Percentiles rank a stretch among this genome's conserved stretches.
These are phyloP conservation scores for Solanum infundibuliforme DNA, from an alignment of 257 asterid genomes.

Conservation along the genomic window DNA sequence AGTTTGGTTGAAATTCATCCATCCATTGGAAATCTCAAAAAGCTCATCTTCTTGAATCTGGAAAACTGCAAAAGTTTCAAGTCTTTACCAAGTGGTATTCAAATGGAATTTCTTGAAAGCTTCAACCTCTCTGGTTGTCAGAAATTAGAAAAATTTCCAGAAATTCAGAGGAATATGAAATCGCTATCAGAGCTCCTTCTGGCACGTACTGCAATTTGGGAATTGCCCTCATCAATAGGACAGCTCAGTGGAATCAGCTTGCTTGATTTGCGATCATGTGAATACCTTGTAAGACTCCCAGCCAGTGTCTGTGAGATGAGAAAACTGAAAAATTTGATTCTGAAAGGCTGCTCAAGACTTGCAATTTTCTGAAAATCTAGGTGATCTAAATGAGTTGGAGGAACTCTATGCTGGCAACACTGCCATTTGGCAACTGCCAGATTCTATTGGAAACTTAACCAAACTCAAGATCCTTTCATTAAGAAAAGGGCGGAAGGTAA, in stretches of 20 bases:
- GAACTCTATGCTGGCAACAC: neutral
- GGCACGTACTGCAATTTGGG: neutral
- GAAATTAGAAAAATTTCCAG: neutral
- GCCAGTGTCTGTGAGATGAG: neutral
- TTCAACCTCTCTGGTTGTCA: neutral
- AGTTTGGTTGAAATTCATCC: neutral
- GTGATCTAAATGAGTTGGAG: neutral
- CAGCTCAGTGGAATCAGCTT: neutral
- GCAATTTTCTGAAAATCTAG: neutral
- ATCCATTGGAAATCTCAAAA: neutral
- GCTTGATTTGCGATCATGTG: neutral
- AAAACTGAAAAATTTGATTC: neutral
- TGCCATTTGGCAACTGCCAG: neutral
- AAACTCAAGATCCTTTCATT: too few species aligned
- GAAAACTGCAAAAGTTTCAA: neutral
- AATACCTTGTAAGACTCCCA: neutral
- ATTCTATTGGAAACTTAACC: neutral
- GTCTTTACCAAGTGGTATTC: neutral
- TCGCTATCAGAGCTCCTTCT: neutral
- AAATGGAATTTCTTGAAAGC: neutral
- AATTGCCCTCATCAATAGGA: neutral
- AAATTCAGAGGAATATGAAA: neutral
- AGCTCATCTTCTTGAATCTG: neutral
- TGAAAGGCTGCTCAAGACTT: neutral
- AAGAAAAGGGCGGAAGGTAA: too few species aligned